Percentiles rank a stretch among this genome's conserved stretches.
These are phyloP conservation scores for Plantago coronopus DNA, from an alignment of 305 asterid species.

Conservation along the genomic window DNA sequence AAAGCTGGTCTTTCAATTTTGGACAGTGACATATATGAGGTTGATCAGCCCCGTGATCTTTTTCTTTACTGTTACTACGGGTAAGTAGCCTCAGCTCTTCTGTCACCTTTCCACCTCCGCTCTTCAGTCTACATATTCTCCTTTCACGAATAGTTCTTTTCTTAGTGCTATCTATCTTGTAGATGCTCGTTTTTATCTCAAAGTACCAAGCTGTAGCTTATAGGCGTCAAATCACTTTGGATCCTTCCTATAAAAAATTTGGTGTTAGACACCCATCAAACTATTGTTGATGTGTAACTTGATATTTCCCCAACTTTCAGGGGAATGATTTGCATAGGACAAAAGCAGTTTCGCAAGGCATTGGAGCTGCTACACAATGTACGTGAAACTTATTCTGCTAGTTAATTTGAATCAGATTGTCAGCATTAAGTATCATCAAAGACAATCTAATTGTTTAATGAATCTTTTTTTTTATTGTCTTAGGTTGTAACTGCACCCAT, in stretches of 20 bases:
- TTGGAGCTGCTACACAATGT: slow-evolving; percentile 89
- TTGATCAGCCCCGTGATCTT: slow-evolving; percentile 87
- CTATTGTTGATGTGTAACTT: slow-evolving; percentile 23
- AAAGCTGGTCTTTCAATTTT: slow-evolving; percentile 68
- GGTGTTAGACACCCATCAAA: background rate
- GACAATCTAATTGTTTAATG: slow-evolving; percentile 2
- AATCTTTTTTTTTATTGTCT: slow-evolving; percentile 19
- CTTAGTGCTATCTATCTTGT: background rate
- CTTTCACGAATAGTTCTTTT: background rate
- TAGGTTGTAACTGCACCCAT: slow-evolving; percentile 98
- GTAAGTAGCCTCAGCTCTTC: slow-evolving; percentile 40
- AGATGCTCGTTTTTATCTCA: slow-evolving; percentile 9
- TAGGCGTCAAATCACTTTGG: slow-evolving; percentile 9
- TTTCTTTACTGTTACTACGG: slow-evolving; percentile 89
- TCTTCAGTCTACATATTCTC: background rate
- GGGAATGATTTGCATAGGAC: slow-evolving; percentile 95
- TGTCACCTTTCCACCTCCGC: background rate
- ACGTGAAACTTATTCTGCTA: slow-evolving; percentile 25
- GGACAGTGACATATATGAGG: slow-evolving; percentile 71
- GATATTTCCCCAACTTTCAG: slow-evolving; percentile 35
- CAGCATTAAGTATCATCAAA: slow-evolving; percentile 1
- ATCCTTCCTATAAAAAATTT: background rate
- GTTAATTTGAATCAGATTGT: background rate
- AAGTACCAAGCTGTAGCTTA: slow-evolving; percentile 5
- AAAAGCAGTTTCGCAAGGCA: slow-evolving; percentile 74